Base-by-base conservation (phyloP, 345 rosid species). In the Ceriops tagal region DNA sequence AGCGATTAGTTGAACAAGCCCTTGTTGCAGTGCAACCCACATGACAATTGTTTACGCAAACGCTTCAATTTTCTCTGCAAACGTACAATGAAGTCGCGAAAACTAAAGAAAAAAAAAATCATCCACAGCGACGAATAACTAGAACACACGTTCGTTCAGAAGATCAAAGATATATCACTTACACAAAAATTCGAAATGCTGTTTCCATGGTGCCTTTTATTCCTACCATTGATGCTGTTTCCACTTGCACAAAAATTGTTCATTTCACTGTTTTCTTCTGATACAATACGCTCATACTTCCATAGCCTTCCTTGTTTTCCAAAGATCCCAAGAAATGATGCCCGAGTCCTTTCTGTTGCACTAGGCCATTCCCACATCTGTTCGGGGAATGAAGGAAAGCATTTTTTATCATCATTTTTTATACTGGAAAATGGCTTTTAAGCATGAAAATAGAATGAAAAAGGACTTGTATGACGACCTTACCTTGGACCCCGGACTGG, bases 31-130 rank as follows among this genome's bases (percentile, higher is more conserved):
- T 53, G 57, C 52, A 83, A 63, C 52, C 85, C 76, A 49, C 64
- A 72, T 10, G 79, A 61, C 22, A 78, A 39, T 55, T 61, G 72
- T 70, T 34, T 67, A 9, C 76, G 28, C 65, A 76, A n/a, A 6
- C 71, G 26, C 74, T 73, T 82, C 62, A 86, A 31, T 79, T 72
- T 79, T 63, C 68, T 75, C 88, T 84, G 83, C 69, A 28, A 65
- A 28, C 24, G 35, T 5, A 76, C 56, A 55, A 32, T 1, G 4
- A 16, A 46, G 11, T 5, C 9, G 4, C 5, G 5, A 32, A 32
- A 3, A 60, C 20, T 6, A 30, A 20, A 32, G 4, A 7, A 34
- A 10, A 5, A 11, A 31, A 43, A 3, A 43, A 1, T 21, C 11
- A 2, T 6, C 21, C 37, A 18, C 49, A 20, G 5, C 2, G 31